A percentile compares a stretch with the other conserved stretches of the same genome.
Conservation (phyloP, 2,329 filamentous ascomycete genomes). For the Alternaria consortialis region DNA sequence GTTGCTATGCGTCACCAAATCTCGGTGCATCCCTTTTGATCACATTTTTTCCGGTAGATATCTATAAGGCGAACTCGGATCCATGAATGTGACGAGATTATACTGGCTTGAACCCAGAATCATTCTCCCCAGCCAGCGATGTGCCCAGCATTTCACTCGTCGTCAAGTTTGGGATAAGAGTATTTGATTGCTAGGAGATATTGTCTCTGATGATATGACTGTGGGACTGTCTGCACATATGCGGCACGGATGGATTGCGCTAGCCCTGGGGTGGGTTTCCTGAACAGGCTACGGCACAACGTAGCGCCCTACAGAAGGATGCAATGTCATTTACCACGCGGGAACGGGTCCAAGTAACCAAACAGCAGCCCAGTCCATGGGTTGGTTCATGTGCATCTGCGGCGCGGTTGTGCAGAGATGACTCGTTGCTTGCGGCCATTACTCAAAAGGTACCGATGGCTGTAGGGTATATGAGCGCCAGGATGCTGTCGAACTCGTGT, state of each 20-base stretch:
- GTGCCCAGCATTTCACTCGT: not conserved
- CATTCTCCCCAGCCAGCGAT: no score
- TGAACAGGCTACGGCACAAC: not conserved
- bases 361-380: not conserved
- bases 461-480: constrained; percentile 1
- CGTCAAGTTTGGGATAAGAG: no score
- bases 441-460: not conserved
- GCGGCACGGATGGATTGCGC: not conserved
- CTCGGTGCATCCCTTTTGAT: not conserved
- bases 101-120: not conserved
- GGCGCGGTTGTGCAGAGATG: not conserved
- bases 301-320: constrained; percentile 1
- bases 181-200: not conserved
- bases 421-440: not conserved
- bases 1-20: not conserved
- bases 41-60: not conserved
- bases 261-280: not conserved
- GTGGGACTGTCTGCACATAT: not conserved
- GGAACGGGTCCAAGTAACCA: not conserved
- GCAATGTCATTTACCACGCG: not conserved
- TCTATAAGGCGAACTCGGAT: not conserved
- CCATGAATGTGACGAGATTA: not conserved
- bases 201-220: not conserved
- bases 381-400: not conserved
- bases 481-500: not conserved